Evolutionary conservation across 768 basidiomycete genomes (phyloP), one percentile per base, ranked within the genome.

Genomic region (Suillus subalutaceus): DNA sequence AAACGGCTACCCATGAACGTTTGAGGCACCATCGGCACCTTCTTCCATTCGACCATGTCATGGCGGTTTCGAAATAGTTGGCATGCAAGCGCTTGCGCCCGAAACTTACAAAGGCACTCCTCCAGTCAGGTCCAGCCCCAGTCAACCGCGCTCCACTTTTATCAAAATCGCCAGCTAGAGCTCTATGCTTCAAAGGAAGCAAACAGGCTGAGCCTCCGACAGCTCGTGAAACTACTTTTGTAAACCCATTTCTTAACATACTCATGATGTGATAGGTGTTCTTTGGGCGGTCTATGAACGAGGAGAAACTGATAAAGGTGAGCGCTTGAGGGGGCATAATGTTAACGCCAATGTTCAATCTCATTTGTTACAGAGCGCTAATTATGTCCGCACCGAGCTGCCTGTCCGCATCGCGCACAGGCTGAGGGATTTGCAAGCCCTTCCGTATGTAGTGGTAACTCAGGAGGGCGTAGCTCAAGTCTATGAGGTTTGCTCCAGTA

Each of bases 321-420:
- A 44, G 80, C 60, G 20, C 62, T 40, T 32, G 52, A 15, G 40
- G 12, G 38, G 7, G 5, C 41, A 48, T 38, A 30, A 44, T 23
- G 30, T 38, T 15, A 30, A 32, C 44, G 26, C 13, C 35, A 37
- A 8, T n/a, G 10, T 56, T 56, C 40, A 46, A 32, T 48, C 41
- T 8, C 50, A 9, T 55, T 50, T 41, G 30, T 38, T 56, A 23
- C 61, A 95, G 93, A 93, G 91, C 68, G 94, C 92, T 63, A 95
- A 95, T 75, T 94, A 95, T 77, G 93, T 97, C 52, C 88, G 94
- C 62, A 92, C 91, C 6, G 94, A 97, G 73, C 79, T 97, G 7
- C 94, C 95, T 12, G 88, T 94, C 16, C 88, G 94, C 44, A 91
- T 96, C 72, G 90, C 94, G 5, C 94, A 96, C 75, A 86, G 95